phyloP scores from a whole-genome alignment of 2,329 filamentous ascomycete species.

The Ophiostoma himal-ulmi region DNA sequence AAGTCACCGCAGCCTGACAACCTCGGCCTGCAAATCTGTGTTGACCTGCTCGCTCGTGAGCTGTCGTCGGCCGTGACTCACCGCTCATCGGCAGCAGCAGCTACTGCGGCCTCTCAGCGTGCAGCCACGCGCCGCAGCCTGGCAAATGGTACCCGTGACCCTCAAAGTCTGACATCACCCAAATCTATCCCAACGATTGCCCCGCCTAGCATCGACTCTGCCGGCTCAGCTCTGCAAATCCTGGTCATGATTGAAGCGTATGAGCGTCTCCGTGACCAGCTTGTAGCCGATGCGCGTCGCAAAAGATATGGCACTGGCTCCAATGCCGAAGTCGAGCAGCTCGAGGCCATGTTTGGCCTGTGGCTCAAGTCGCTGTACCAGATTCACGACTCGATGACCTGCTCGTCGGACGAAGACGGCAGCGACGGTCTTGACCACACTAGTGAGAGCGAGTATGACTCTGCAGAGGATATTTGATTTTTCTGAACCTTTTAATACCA shows the following conservation, averaged over 20 bases:
- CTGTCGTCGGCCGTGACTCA: conserved; percentile 39
- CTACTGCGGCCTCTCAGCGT: conserved; percentile 14
- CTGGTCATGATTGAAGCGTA: conserved; percentile 57
- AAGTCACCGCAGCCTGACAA: conserved; percentile 31
- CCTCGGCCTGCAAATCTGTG: conserved; percentile 45
- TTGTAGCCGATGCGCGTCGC: conserved; percentile 32
- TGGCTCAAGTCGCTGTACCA: conserved; percentile 47
- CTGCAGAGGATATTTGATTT: conserved; percentile 14
- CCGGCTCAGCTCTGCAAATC: conserved; percentile 45
- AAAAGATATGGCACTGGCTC: conserved; percentile 7
- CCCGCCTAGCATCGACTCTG: conserved; percentile 24
- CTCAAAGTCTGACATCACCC: neutral
- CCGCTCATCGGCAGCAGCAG: conserved; percentile 16
- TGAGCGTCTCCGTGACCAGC: conserved; percentile 46
- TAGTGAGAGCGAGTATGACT: conserved; percentile 36
- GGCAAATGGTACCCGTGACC: neutral
- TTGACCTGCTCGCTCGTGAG: conserved; percentile 47
- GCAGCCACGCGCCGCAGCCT: conserved; percentile 15
- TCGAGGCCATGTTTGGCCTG: conserved; percentile 43
- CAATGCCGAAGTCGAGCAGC: conserved; percentile 31
- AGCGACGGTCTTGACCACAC: conserved; percentile 23
- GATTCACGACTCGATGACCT: conserved; percentile 39
- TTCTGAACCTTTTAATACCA: neutral
- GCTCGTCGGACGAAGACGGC: conserved; percentile 27
- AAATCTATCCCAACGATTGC: conserved; percentile 23